Percentiles rank a stretch among this genome's conserved stretches.
phyloP scores from a whole-genome alignment of 2,329 filamentous ascomycete species.

The Chalaropsis ovoidea region DNA sequence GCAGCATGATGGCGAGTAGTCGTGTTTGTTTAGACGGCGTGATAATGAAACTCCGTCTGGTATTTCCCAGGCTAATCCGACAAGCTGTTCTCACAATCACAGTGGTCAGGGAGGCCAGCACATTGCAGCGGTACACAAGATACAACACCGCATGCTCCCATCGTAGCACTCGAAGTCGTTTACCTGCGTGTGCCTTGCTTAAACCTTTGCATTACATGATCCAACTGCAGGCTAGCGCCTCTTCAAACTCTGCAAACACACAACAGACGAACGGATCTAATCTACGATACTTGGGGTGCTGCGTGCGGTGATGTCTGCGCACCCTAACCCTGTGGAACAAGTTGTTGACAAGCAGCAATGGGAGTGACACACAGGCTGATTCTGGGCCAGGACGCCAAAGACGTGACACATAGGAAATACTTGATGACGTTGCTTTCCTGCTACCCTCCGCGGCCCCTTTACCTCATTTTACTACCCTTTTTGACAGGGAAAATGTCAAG shows the following conservation, averaged over 20 bases:
- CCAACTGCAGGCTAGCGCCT: slow-evolving; percentile 1
- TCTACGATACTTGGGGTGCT: not conserved
- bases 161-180: not conserved
- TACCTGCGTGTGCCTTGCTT: slow-evolving; percentile 6
- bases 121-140: not conserved
- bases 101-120: not conserved
- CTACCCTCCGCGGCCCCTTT: not conserved
- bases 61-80: not conserved
- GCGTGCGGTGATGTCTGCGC: too few relatives aligned
- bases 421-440: not conserved
- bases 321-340: slow-evolving; percentile 5
- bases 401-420: not conserved
- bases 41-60: too few relatives aligned
- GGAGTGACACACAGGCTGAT: not conserved
- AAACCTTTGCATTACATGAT: slow-evolving; percentile 4
- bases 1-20: too few relatives aligned
- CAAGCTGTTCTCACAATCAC: not conserved
- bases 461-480: not conserved
- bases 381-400: not conserved
- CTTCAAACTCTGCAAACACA: not conserved
- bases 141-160: not conserved
- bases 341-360: not conserved
- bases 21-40: too few relatives aligned
- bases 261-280: not conserved
- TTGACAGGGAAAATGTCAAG: not conserved